phyloP scores from a whole-genome alignment of 2,329 filamentous ascomycete species.

The Acephala macrosclerotiorum region DNA sequence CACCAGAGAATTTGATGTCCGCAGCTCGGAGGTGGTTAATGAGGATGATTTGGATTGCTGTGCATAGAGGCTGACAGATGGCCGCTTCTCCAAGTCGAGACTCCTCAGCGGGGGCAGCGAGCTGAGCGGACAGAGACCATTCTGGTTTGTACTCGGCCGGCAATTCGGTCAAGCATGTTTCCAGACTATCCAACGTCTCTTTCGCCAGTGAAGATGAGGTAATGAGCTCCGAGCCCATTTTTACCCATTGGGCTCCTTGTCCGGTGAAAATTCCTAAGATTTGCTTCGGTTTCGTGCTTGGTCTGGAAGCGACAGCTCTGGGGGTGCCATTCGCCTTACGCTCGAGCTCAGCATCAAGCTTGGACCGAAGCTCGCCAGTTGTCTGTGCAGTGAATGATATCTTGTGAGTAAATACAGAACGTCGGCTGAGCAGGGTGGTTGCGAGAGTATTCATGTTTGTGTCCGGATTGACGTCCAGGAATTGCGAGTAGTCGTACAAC shows the following conservation, averaged over 20 bases:
- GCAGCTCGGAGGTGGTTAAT: slow-evolving; percentile 51
- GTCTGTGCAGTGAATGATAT: slow-evolving; percentile 23
- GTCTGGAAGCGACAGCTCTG: slow-evolving; percentile 12
- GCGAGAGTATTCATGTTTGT: slow-evolving; percentile 16
- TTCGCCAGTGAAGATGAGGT: slow-evolving; percentile 12
- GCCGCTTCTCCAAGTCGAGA: slow-evolving; percentile 38
- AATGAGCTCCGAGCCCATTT: slow-evolving; percentile 36
- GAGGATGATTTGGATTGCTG: slow-evolving; percentile 55
- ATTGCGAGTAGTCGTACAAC: slow-evolving; percentile 15
- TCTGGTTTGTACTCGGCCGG: slow-evolving; percentile 24
- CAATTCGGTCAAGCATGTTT: slow-evolving; percentile 41
- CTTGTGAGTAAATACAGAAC: slow-evolving; percentile 22
- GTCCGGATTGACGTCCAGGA: slow-evolving; percentile 9
- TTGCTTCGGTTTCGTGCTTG: slow-evolving; percentile 7
- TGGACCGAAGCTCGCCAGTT: slow-evolving; percentile 15
- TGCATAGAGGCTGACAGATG: slow-evolving; percentile 51
- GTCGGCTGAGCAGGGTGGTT: slow-evolving; percentile 18
- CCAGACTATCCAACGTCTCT: slow-evolving; percentile 22
- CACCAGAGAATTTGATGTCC: slow-evolving; percentile 47
- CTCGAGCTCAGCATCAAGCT: slow-evolving; percentile 20
- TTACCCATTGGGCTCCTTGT: slow-evolving; percentile 38
- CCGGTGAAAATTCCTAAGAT: slow-evolving; percentile 35
- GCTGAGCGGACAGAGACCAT: slow-evolving; percentile 32
- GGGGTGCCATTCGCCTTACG: slow-evolving; percentile 12
- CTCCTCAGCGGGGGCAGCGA: slow-evolving; percentile 31